Base-by-base conservation (phyloP, 192 early-diverging fungal genomes). In the Pilobolus umbonatus region DNA sequence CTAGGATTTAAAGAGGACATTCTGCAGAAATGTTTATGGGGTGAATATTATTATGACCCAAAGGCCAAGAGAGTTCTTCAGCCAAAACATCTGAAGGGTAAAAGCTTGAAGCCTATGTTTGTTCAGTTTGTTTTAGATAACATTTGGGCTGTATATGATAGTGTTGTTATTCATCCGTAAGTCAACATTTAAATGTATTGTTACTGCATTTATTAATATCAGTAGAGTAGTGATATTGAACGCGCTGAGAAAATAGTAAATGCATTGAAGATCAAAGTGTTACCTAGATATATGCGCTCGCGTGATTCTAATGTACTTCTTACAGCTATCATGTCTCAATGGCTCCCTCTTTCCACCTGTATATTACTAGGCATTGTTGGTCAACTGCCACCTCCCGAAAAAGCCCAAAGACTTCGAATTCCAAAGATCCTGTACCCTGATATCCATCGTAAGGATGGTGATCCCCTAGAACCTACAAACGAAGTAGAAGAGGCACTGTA, bases 41-140 rank as follows among this genome's bases (percentile, higher is more conserved):
- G 97, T 12, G 90, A 98, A 57, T 98, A 85, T 69, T 99, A 92
- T 75, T 79, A 98, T 58, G 97, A 99, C 61, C 88, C 92, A 30
- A 98, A 98, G 74, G 86, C 89, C 45, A 96, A 94, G 68, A 85
- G 89, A 8, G 85, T 98, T 2, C 71, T 99, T 47, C 82, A 83
- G 4, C 84, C 87, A 39, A 96, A 93, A 69, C 92, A 89, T 28
- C 66, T 93, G 17, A 86, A 91, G 47, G 91, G 92, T 1, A 67
- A 91, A 30, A 61, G 74, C 0, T 71, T 95, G 53, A 98, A 99
- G 68, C 94, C 96, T 3, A 76, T 99, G 77, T 97, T 97, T 79
- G 94, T 97, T 38, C 97, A 99, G 68, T 85, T 99, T 47, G 88
- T 92, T 5, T 64, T 99, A 57, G 85, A 89, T 15, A 95, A 98